Evolutionary conservation across 257 asterid species (phyloP).

Genomic region (Rehmannia glutinosa): DNA sequence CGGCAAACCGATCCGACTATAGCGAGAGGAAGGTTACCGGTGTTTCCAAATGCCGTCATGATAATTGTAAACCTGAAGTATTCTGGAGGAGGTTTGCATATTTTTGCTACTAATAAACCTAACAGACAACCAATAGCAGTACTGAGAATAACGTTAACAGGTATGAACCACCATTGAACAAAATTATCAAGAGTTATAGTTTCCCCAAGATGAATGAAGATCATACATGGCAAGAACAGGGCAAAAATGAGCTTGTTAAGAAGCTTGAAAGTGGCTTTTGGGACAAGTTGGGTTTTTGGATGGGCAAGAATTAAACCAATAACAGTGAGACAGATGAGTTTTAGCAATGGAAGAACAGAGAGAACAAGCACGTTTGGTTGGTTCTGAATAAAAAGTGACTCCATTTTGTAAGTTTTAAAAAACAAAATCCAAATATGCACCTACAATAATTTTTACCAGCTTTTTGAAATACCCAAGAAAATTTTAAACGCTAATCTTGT

Average conservation of each 20-base stretch:
- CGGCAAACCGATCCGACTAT: slow-evolving; percentile 88
- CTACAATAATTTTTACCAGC: no score
- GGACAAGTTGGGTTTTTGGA: slow-evolving; percentile 72
- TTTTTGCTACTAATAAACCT: slow-evolving; percentile 63
- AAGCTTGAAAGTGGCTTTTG: slow-evolving; percentile 85
- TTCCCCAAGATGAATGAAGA: slow-evolving; percentile 86
- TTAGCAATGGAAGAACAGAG: slow-evolving; percentile 70
- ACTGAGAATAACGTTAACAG: slow-evolving; percentile 79
- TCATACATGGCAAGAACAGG: slow-evolving; percentile 77
- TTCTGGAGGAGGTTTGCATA: slow-evolving; percentile 81
- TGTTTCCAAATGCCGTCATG: slow-evolving; percentile 91
- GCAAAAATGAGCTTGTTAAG: slow-evolving; percentile 90
- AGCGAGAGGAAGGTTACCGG: slow-evolving; percentile 87
- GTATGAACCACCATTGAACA: slow-evolving; percentile 83
- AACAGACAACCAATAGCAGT: slow-evolving; percentile 73
- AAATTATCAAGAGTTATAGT: slow-evolving; percentile 67
- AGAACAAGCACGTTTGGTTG: no score
- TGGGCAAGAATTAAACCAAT: slow-evolving; percentile 75
- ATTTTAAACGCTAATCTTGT: no score
- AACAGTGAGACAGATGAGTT: slow-evolving; percentile 63
- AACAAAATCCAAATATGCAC: no score
- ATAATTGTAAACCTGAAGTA: slow-evolving; percentile 72
- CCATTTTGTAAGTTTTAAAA: no score
- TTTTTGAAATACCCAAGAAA: no score
- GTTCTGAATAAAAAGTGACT: no score